Base-by-base conservation (phyloP, 495 filamentous ascomycete species). In the Penicillium pulvis region DNA sequence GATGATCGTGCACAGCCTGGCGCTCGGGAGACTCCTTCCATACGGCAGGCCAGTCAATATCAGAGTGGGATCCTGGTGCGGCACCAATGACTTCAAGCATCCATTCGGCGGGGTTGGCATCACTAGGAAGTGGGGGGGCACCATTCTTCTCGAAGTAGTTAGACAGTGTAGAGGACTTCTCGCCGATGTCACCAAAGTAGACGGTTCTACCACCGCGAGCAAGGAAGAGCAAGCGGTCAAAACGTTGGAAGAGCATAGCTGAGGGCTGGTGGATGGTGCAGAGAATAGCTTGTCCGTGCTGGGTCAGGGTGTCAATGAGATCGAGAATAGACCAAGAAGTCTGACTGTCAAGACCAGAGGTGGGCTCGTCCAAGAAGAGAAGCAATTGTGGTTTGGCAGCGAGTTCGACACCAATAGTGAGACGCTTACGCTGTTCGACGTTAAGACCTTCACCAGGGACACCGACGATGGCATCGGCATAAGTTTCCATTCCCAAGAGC, bases 261-360 rank as follows among this genome's bases (percentile, higher is more conserved):
- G 90, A 94, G 8, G 93, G 93, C 70, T 98, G 94, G 75, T 98
- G 94, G 59, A 98, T 97, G 9, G 93, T 97, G 74, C 91, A 95
- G 7, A 97, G 86, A 72, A 97, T 90, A 48, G 93, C 92, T 66
- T 96, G 92, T 16, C 92, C 92, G 66, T 85, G 88, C 73, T 91
- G 87, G 53, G 92, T 91, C 42, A 97, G 77, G 68, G 94, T 95
- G 68, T 91, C 85, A 16, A 97, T 83, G 28, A 96, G 84, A 70
- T 87, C 83, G 53, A 91, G 80, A 66, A 97, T 96, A 31, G 91
- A 88, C 90, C 90, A 97, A 23, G 93, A 92, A 12, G 91, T 96
- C 64, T 97, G 91, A 48, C 33, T 46, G 83, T 95, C 91, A 17
- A 95, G 80, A 70, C 91, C 91, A 10, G 28, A 36, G 19, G 57